phyloP scores from a whole-genome alignment of 805 yeast genomes.

The Kodamaea restingae region DNA sequence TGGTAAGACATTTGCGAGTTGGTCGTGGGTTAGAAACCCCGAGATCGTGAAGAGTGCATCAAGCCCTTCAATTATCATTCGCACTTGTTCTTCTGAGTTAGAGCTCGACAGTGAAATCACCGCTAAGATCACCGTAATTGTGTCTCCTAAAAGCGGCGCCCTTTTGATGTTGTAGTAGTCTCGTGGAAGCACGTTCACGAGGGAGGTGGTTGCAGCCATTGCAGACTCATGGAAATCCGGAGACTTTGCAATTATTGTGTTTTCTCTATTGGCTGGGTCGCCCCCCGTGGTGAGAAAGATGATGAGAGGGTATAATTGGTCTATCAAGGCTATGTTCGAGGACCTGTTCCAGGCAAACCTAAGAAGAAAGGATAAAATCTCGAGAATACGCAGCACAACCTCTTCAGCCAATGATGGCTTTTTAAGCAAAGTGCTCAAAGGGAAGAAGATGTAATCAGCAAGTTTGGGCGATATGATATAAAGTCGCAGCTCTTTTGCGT shows the following conservation, averaged over 20 bases:
- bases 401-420: conserved; percentile 20
- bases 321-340: conserved; percentile 21
- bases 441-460: conserved; percentile 42
- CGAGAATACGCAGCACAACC: conserved; percentile 21
- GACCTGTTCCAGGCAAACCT: conserved; percentile 28
- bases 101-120: conserved; percentile 11
- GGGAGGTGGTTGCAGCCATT: conserved; percentile 13
- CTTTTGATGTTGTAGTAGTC: conserved; percentile 19
- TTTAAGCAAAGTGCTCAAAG: conserved; percentile 31
- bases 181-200: conserved; percentile 17
- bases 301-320: conserved; percentile 34
- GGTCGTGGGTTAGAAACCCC: conserved; percentile 24
- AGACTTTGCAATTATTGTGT: not conserved
- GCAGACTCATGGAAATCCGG: conserved; percentile 17
- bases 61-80: conserved; percentile 11
- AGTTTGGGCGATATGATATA: conserved; percentile 28
- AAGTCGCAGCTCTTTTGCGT: not conserved
- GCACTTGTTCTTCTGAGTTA: conserved; percentile 16
- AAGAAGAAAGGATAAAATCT: conserved; percentile 27
- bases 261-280: conserved; percentile 3
- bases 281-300: conserved; percentile 20
- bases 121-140: conserved; percentile 23
- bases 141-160: conserved; percentile 27
- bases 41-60: conserved; percentile 14
- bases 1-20: conserved; percentile 36